Evolutionary conservation across 2,329 filamentous ascomycete genomes (phyloP), one percentile per base, ranked within the genome.

Genomic region (Clonostachys byssicola): DNA sequence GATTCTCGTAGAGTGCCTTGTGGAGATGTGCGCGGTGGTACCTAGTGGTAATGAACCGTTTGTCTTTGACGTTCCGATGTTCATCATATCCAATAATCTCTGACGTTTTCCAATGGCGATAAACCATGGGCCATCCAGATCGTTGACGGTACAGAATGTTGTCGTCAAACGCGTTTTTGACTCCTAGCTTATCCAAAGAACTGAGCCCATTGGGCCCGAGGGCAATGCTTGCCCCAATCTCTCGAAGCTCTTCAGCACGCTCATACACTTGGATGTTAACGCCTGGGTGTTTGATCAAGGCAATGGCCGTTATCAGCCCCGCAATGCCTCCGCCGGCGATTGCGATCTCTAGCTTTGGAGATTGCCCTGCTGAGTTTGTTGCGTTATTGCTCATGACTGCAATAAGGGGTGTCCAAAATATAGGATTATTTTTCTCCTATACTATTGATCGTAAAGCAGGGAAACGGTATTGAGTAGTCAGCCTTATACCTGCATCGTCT

Each of bases 181-280:
- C 71, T 5, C 76, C 75, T 1, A 77, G 67, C 18, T 69, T 70
- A 40, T 78, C 72, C 41, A 80, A 57, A 1, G 75, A 74, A 36
- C 71, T 68, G 60, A 80, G 67, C 0, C 76, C 76, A 56, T 80
- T 80, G 2, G 75, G 74, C 3, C 76, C 75, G 5, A 78, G 61
- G 2, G 71, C 74, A 16, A 77, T 73, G 3, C 70, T 71, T 0
- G 74, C 72, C 8, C 73, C 73, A 30, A 75, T 67, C 47, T 76
- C 72, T 47, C 62, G 67, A 36, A 75, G 67, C 50, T 72, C 69
- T 2, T 58, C 54, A 0, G 76, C 70, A 38, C 69, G 66, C 47
- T 80, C 77, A 51, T 77, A 80, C 20, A 79, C 59, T 48, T 76
- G 66, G 1, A 78, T 66, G 18, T 71, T 61, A 35, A 77, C 56